Conservation (phyloP, 305 asterid genomes). For the Solanum chacoense region DNA sequence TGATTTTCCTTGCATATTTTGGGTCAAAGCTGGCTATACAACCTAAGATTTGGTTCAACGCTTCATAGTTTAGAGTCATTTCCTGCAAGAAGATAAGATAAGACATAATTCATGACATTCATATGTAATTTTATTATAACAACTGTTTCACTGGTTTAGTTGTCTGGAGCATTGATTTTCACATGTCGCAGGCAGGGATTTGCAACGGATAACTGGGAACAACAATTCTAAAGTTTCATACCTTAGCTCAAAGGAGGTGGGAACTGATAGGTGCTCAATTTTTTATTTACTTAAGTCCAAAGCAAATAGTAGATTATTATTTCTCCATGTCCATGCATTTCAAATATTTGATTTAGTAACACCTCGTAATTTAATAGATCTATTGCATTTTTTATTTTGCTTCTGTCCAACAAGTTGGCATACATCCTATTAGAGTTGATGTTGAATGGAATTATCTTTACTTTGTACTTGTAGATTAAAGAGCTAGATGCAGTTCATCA, state of each 20-base stretch:
- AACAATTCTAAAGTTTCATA: conserved; percentile 61
- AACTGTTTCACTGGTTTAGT: not conserved
- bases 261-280: not conserved
- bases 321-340: not conserved
- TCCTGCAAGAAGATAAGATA: not conserved
- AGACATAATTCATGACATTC: not conserved
- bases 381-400: not conserved
- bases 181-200: conserved; percentile 90
- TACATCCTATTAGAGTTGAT: not conserved
- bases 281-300: not conserved
- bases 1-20: not conserved
- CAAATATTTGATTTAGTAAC: not conserved
- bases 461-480: conserved; percentile 45
- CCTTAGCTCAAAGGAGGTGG: conserved; percentile 70
- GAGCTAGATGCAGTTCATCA: conserved; percentile 39
- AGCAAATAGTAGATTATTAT: not conserved
- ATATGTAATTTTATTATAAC: not conserved
- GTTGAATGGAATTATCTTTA: conserved; percentile 18
- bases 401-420: not conserved
- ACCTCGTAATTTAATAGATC: not conserved
- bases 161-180: conserved; percentile 44
- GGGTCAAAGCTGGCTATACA: not conserved
- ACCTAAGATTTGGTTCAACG: not conserved
- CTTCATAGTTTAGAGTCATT: not conserved
- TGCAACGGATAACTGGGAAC: conserved; percentile 79